phyloP scores from a whole-genome alignment of 2,329 filamentous ascomycete genomes.

The Hypoxylon sp. region DNA sequence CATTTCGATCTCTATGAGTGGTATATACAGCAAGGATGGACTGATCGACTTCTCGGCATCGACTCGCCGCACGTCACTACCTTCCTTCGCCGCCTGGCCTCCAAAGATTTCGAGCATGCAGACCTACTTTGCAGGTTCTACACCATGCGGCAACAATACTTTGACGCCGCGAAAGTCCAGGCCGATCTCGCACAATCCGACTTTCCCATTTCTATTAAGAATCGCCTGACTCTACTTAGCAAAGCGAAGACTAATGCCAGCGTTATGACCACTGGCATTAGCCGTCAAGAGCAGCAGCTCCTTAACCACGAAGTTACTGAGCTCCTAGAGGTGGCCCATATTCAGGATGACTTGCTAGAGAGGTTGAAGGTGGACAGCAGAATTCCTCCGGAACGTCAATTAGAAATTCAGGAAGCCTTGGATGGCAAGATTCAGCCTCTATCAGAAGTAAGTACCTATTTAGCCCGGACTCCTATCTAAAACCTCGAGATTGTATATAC shows the following conservation, averaged over 20 bases:
- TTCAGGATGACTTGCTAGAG: slow-evolving; percentile 92
- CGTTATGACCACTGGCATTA: slow-evolving; percentile 82
- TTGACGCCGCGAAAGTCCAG: slow-evolving; percentile 90
- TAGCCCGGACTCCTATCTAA: background rate
- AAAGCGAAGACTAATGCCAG: slow-evolving; percentile 93
- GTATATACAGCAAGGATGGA: slow-evolving; percentile 90
- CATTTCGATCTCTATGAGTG: slow-evolving; percentile 97
- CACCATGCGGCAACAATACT: slow-evolving; percentile 85
- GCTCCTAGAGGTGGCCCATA: slow-evolving; percentile 91
- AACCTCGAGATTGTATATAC: background rate
- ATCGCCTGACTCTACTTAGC: slow-evolving; percentile 90
- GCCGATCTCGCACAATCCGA: slow-evolving; percentile 85
- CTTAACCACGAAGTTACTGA: slow-evolving; percentile 88
- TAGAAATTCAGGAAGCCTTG: slow-evolving; percentile 76
- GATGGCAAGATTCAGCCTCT: slow-evolving; percentile 85
- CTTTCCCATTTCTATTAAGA: slow-evolving; percentile 83
- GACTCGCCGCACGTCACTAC: slow-evolving; percentile 88
- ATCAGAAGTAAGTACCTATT: slow-evolving; percentile 74
- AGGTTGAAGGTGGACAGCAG: slow-evolving; percentile 81
- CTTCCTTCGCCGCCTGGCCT: slow-evolving; percentile 84
- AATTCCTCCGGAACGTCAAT: slow-evolving; percentile 73
- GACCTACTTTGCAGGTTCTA: slow-evolving; percentile 96
- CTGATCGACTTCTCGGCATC: slow-evolving; percentile 86
- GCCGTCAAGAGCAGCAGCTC: slow-evolving; percentile 85
- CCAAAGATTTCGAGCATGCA: slow-evolving; percentile 80